A percentile compares a stretch with the other conserved stretches of the same genome.
Conservation (phyloP, 768 basidiomycete genomes). For the Mycena haematopus region DNA sequence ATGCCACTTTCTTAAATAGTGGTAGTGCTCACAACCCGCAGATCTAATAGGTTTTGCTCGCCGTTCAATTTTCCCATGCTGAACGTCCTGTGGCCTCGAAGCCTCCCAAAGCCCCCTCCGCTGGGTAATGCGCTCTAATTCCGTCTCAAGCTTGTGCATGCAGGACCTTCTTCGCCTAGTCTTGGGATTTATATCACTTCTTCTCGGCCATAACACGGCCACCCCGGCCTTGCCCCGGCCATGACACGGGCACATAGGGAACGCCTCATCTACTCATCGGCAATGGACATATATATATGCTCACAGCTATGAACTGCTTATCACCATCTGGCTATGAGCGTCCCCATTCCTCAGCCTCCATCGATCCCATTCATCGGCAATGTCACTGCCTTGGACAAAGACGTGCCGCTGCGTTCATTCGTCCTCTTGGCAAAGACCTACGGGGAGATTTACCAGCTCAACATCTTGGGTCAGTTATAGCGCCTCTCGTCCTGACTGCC, state of each 20-base stretch:
- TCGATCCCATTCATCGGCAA: slow-evolving; percentile 46
- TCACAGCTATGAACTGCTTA: neutral
- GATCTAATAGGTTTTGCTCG: too few species aligned
- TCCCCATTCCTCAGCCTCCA: slow-evolving; percentile 45
- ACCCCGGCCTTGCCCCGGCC: too few species aligned
- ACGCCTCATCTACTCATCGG: too few species aligned
- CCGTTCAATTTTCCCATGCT: too few species aligned
- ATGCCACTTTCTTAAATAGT: too few species aligned
- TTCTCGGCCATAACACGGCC: neutral
- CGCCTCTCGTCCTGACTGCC: neutral
- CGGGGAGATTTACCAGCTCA: slow-evolving; percentile 46
- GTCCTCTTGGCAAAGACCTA: slow-evolving; percentile 41
- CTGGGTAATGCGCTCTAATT: too few species aligned
- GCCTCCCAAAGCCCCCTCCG: too few species aligned
- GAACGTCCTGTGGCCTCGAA: too few species aligned
- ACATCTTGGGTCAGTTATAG: slow-evolving; percentile 38
- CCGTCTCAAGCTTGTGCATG: too few species aligned
- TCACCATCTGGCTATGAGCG: slow-evolving; percentile 33
- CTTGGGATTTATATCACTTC: neutral
- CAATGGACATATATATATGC: neutral
- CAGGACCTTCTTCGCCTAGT: too few species aligned
- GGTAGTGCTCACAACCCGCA: too few species aligned
- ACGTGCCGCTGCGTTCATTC: slow-evolving; percentile 41
- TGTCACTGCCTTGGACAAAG: slow-evolving; percentile 37
- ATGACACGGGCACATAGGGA: too few species aligned